phyloP scores from a whole-genome alignment of 2,329 filamentous ascomycete genomes.

The Alternaria arborescens region DNA sequence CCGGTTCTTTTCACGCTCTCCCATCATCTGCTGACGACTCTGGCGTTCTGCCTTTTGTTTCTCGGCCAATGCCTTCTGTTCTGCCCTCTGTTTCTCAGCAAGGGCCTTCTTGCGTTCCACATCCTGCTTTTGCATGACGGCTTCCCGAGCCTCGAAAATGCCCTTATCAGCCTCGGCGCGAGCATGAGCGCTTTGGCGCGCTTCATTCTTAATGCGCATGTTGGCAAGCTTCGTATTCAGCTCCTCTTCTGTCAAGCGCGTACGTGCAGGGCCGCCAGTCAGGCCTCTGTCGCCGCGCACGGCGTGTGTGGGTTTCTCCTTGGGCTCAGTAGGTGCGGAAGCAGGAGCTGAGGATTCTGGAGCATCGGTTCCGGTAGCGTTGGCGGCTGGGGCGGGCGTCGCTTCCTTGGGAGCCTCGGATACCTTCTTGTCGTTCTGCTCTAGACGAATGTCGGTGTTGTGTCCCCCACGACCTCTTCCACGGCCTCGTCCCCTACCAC shows the following conservation, averaged over 20 bases:
- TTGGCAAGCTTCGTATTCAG: constrained; percentile 67
- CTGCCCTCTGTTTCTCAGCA: constrained; percentile 52
- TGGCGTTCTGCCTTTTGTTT: constrained; percentile 57
- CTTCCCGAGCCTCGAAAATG: constrained; percentile 70
- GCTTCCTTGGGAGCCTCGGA: constrained; percentile 29
- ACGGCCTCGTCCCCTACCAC: constrained; percentile 37
- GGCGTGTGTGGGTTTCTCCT: constrained; percentile 35
- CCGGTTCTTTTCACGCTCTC: constrained; percentile 68
- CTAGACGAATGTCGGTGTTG: constrained; percentile 23
- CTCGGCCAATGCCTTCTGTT: constrained; percentile 51
- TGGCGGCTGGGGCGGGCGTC: constrained; percentile 29
- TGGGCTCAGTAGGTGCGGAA: constrained; percentile 32
- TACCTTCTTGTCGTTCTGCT: constrained; percentile 25
- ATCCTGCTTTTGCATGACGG: constrained; percentile 62
- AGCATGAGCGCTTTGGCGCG: constrained; percentile 67
- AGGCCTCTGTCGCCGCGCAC: constrained; percentile 47
- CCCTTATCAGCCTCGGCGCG: constrained; percentile 74
- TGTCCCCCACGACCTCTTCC: constrained; percentile 32
- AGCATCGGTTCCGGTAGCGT: constrained; percentile 13
- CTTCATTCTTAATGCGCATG: constrained; percentile 69
- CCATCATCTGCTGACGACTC: constrained; percentile 67
- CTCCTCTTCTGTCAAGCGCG: constrained; percentile 68
- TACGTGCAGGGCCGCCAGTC: constrained; percentile 44
- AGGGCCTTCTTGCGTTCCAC: constrained; percentile 50
- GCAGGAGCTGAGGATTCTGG: constrained; percentile 23